Base-by-base conservation (phyloP, 192 early-diverging fungal genomes). In the Umbelopsis sp. region DNA sequence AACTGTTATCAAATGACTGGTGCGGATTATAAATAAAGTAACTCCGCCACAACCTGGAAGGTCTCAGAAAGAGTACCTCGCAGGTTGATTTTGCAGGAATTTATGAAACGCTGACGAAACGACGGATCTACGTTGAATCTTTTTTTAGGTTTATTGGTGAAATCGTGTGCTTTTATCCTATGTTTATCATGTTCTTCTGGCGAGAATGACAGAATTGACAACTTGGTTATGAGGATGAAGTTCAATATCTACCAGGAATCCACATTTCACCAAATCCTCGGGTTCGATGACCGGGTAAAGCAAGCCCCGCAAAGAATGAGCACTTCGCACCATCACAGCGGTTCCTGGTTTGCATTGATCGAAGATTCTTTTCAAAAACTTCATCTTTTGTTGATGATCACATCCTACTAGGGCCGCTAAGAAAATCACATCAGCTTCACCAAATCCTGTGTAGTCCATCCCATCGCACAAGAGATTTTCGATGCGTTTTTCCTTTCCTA, bases 181-280 rank as follows among this genome's bases (percentile, higher is more conserved):
- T 62, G 29, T 9, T 34, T 34, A 62, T n/a, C n/a, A n/a, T 0
- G 24, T 12, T 51, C 73, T 41, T 77, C 47, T 77, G 22, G 54
- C 76, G 9, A 77, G 65, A 12, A 77, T 34, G 5, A 77, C 36
- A 14, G 76, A 77, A 22, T 77, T 77, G 2, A 77, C 76, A 34
- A 77, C 54, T 24, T 73, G 67, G 51, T 77, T 67, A 47, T 73
- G 68, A 3, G 76, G 76, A 66, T 77, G 71, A 6, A 73, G 11
- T 8, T 65, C 71, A 2, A 65, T 26, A 22, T 70, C 43, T 4
- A 67, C 50, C 29, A 70, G 44, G 32, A 77, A 54, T 32, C 68
- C 71, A 45, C 71, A 77, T 16, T 32, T 26, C 20, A 43, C 50
- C 2, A 72, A 21, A 24, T 66, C 56, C 22, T 68, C 59, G 31